Conservation (phyloP, 306 rosid genomes). For the Biancaea sappan region DNA sequence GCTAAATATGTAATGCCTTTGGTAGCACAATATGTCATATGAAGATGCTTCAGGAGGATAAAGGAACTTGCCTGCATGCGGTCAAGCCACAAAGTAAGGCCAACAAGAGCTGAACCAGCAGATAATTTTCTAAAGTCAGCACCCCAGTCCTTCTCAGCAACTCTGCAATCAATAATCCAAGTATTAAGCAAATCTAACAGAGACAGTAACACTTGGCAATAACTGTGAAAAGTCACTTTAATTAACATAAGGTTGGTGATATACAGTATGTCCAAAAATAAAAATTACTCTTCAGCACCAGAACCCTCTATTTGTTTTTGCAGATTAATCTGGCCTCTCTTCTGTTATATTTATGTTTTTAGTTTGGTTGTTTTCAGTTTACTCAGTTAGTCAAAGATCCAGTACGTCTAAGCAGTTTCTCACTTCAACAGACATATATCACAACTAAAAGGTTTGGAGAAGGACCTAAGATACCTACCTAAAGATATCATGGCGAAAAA, state of each 20-base stretch:
- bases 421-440: constrained; percentile 19
- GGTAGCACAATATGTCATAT: background rate
- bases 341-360: background rate
- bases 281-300: background rate
- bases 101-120: constrained; percentile 95
- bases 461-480: constrained; percentile 52
- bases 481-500: constrained; percentile 68
- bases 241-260: background rate
- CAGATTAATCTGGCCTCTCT: background rate
- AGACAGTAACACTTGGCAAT: background rate
- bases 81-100: constrained; percentile 97
- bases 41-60: constrained; percentile 1
- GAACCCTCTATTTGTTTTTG: background rate
- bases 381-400: background rate
- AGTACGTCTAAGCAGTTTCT: constrained; percentile 24
- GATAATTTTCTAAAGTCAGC: constrained; percentile 97
- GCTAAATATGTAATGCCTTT: background rate
- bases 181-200: constrained; percentile 30
- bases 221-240: background rate
- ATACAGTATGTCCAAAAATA: background rate
- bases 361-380: background rate
- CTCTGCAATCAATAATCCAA: constrained; percentile 55
- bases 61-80: constrained; percentile 81
- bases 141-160: constrained; percentile 92
- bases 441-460: constrained; percentile 13